Conservation (phyloP, 257 asterid species). For the Solanum neorickii region DNA sequence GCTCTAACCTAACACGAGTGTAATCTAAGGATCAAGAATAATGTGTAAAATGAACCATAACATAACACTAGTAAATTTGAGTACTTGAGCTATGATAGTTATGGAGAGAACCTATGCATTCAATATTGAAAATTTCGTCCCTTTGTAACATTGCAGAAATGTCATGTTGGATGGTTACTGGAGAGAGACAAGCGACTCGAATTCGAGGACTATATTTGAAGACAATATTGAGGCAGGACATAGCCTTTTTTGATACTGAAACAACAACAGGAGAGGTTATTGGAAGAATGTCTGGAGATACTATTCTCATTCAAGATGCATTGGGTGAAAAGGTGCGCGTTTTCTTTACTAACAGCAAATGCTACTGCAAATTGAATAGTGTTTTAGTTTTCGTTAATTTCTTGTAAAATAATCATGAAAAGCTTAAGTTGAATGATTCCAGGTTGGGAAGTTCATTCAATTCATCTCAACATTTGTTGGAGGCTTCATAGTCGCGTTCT, state of each 20-base stretch:
- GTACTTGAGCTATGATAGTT: neutral
- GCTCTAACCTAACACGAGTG: neutral
- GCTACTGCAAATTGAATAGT: neutral
- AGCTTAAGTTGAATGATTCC: neutral
- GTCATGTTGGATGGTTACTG: slow-evolving; percentile 66
- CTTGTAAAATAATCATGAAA: neutral
- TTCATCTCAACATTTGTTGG: slow-evolving; percentile 40
- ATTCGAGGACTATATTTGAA: slow-evolving; percentile 46
- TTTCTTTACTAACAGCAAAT: neutral
- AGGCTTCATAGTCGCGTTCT: slow-evolving; percentile 47
- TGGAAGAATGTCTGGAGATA: slow-evolving; percentile 57
- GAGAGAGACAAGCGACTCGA: slow-evolving; percentile 54
- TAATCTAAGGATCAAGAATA: neutral
- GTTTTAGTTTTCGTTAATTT: neutral
- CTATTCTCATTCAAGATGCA: slow-evolving; percentile 73
- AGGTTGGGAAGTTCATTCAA: slow-evolving; percentile 61
- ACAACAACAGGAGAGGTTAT: slow-evolving; percentile 55
- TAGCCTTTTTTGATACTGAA: slow-evolving; percentile 56
- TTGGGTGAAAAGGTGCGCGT: slow-evolving; percentile 64
- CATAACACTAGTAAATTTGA: neutral
- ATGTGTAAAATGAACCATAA: neutral
- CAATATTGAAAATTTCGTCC: neutral
- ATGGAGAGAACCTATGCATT: neutral
- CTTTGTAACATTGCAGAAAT: slow-evolving; percentile 23
- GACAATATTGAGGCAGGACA: slow-evolving; percentile 50